Evolutionary conservation across 176 grass and related monocot genomes (phyloP), one percentile per base, ranked within the genome.

Genomic region (Dendrocalamus sinicus): DNA sequence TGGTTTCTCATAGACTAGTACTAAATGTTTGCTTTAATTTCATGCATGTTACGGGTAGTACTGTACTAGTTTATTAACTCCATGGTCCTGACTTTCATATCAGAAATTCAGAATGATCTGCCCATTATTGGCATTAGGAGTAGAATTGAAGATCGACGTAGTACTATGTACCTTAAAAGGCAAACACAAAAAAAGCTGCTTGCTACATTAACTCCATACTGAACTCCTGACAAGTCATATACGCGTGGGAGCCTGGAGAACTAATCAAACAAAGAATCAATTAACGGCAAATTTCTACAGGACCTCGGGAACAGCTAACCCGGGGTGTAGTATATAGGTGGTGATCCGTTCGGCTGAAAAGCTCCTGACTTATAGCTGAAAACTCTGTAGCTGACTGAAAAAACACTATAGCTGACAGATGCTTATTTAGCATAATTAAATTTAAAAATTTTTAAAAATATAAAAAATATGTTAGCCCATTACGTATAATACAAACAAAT

Each of bases 191-290:
- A 26, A 64, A 79, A 55, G 40, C 69, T 89, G 19, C 72, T 64
- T 89, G 19, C 78, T 54, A 64, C 40, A 76, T 53, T 44, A 26
- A 71, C 40, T 53, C 67, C 14, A 72, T 37, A 54, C 71, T 22
- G 46, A 58, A 81, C 54, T 60, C 28, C 54, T 62, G 83, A 77
- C 19, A 78, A 40, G 14, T 37, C 55, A 73, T 82, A 73, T 82
- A n/a, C 52, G 45, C 19, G 78, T 41, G 4, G 10, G 23, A 12
- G 35, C 28, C 54, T 90, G 63, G 40, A 78, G 63, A 28, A 78
- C 46, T 73, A 71, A 82, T 71, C 57, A 73, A 82, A 20, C 35
- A 65, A 51, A 66, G 24, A 19, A 46, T 16, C 46, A 58, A 90
- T 65, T 47, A 78, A 51, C 11, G 35, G 39, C 66, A 77, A 86